These are phyloP conservation scores for Dianthus caryophyllus DNA, from an alignment of 148 eudicot genomes.

Conservation along the genomic window DNA sequence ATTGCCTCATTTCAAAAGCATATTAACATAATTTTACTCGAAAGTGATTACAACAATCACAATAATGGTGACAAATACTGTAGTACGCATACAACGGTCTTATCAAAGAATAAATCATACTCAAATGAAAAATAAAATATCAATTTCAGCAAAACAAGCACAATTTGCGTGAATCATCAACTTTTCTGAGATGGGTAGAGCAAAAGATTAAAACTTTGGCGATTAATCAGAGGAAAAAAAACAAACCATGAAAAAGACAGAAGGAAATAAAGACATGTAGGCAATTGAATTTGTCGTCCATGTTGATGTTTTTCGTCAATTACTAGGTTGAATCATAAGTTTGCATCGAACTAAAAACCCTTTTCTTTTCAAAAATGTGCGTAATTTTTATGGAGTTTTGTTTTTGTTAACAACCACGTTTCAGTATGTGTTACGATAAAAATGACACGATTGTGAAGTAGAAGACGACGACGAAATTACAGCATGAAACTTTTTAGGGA, in stretches of 20 bases:
- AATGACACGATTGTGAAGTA: not conserved
- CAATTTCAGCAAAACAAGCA: slow-evolving; percentile 1
- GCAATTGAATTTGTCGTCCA: slow-evolving; percentile 13
- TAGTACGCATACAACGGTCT: no score
- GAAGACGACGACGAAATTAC: not conserved
- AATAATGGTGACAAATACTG: no score
- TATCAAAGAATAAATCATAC: slow-evolving; percentile 13
- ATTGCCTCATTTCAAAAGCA: not conserved
- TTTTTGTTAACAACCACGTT: no score
- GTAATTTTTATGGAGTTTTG: no score
- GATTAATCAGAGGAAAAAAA: not conserved
- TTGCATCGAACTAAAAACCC: no score
- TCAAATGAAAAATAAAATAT: not conserved
- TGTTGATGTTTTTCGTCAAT: not conserved
- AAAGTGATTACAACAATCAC: no score
- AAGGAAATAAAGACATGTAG: slow-evolving; percentile 21
- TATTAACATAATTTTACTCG: not conserved
- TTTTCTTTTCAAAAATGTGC: no score
- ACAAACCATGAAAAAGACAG: slow-evolving; percentile 28
- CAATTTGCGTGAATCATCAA: not conserved
- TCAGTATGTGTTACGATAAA: not conserved
- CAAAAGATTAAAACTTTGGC: not conserved
- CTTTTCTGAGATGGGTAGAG: not conserved
- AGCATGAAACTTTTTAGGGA: no score
- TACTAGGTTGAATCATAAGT: not conserved